phyloP scores from a whole-genome alignment of 2,329 filamentous ascomycete genomes.

The Apiospora koreana region DNA sequence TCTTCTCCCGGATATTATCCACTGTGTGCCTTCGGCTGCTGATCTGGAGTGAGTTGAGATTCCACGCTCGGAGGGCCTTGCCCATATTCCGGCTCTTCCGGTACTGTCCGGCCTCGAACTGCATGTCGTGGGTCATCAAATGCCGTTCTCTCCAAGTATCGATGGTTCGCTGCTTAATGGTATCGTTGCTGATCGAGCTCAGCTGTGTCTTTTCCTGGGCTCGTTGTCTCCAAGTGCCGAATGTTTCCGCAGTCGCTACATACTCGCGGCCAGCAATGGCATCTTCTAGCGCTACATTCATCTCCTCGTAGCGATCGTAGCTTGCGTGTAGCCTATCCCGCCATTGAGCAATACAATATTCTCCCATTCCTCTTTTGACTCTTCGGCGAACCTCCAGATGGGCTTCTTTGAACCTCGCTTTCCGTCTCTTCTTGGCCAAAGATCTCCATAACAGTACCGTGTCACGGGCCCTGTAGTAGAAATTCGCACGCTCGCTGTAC shows the following conservation, averaged over 20 bases:
- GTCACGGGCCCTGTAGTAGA: constrained; percentile 29
- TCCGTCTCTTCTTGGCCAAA: constrained; percentile 29
- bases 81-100: constrained; percentile 25
- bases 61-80: constrained; percentile 31
- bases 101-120: constrained; percentile 24
- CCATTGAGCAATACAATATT: constrained; percentile 31
- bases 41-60: constrained; percentile 29
- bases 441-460: constrained; percentile 27
- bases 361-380: constrained; percentile 35
- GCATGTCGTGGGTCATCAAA: constrained; percentile 20
- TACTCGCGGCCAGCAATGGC: constrained; percentile 25
- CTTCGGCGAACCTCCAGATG: constrained; percentile 34
- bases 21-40: constrained; percentile 32
- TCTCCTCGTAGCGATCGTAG: constrained; percentile 24
- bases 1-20: constrained; percentile 30
- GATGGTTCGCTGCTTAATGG: constrained; percentile 26
- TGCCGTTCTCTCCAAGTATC: constrained; percentile 27
- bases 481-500: constrained; percentile 30
- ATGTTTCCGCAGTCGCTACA: constrained; percentile 21
- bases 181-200: constrained; percentile 21
- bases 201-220: constrained; percentile 25
- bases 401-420: constrained; percentile 31
- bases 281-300: constrained; percentile 27
- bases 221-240: constrained; percentile 28
- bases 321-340: constrained; percentile 27